Base-by-base conservation (phyloP, 148 eudicot genomes). In the Polygonum aviculare region DNA sequence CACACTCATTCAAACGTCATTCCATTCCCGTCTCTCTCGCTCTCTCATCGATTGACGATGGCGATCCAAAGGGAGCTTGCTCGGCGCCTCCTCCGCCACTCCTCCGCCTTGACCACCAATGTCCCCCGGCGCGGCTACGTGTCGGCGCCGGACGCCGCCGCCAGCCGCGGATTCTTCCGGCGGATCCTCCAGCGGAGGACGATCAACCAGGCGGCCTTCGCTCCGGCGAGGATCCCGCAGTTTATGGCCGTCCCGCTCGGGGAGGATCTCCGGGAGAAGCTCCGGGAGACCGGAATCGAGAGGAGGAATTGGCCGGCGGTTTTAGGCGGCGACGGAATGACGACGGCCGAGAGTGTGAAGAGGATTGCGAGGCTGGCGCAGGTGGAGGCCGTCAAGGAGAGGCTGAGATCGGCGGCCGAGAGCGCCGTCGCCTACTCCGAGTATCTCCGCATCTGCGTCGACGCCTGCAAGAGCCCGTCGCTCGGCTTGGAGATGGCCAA, bases 401-500 rank as follows among this genome's bases (percentile, higher is more conserved):
- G 19, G 76, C 72, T 89, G 59, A 81, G 85, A 16, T 59, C 78
- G 74, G 80, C 80, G 11, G 78, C 75, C 47, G n/a, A 11, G 73
- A 80, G 69, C 69, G 73, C 89, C 39, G 69, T 90, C 35, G 52
- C 84, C 72, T 85, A 85, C 73, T 38, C 74, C 0, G 88, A 90
- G 80, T 90, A 75, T 19, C 79, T 84, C 4, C 36, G 49, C 63
- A 73, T 77, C 14, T 91, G 92, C 50, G 76, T 41, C 11, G 86
- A 83, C 5, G 82, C 47, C 10, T 82, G 90, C 77, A 59, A 18
- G 19, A 77, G 63, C 73, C 55, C 52, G 4, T 83, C 82, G 35
- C 80, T 40, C 36, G 91, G 92, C 0, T 3, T 78, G 72, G 92
- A 90, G 75, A 81, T 84, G 22, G 89, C 92, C 0, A 90, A 83